Evolutionary conservation across 352 stramenopile species (phyloP).

Genomic region (Blastocystis sp.): DNA sequence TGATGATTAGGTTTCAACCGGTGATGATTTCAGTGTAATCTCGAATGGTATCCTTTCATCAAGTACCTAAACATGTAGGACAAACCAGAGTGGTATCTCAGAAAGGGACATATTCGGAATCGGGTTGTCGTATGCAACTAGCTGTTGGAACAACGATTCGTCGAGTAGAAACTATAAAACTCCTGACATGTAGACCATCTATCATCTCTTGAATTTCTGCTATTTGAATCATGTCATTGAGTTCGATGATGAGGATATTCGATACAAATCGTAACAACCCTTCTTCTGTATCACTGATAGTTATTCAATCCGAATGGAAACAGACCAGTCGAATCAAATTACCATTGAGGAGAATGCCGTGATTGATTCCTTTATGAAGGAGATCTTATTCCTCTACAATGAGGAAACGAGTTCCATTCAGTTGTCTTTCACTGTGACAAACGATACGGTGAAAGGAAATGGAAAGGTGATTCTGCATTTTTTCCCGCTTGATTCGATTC

Average conservation of each 20-base stretch:
- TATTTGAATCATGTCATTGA: slow-evolving; percentile 9
- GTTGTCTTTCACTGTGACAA: slow-evolving; percentile 11
- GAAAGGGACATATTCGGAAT: not conserved
- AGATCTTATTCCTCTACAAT: slow-evolving; percentile 19
- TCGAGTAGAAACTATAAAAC: too few species aligned
- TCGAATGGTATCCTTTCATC: too few species aligned
- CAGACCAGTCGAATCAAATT: not conserved
- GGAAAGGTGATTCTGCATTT: slow-evolving; percentile 15
- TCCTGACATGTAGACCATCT: not conserved
- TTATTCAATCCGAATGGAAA: slow-evolving; percentile 15
- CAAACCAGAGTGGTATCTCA: too few species aligned
- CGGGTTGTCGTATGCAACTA: not conserved
- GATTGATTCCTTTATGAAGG: slow-evolving; percentile 25
- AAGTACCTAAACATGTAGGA: too few species aligned
- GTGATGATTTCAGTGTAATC: too few species aligned
- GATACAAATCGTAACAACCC: not conserved
- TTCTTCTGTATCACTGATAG: not conserved
- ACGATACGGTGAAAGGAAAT: slow-evolving; percentile 20
- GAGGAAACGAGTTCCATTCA: not conserved
- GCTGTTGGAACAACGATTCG: slow-evolving; percentile 44
- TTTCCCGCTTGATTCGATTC: not conserved
- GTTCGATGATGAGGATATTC: slow-evolving; percentile 20
- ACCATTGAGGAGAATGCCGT: not conserved
- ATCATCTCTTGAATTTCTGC: slow-evolving; percentile 46
- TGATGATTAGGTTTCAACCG: too few species aligned